These are phyloP conservation scores for Colletotrichum camelliae DNA, from an alignment of 2,329 filamentous ascomycete genomes.

Conservation along the genomic window DNA sequence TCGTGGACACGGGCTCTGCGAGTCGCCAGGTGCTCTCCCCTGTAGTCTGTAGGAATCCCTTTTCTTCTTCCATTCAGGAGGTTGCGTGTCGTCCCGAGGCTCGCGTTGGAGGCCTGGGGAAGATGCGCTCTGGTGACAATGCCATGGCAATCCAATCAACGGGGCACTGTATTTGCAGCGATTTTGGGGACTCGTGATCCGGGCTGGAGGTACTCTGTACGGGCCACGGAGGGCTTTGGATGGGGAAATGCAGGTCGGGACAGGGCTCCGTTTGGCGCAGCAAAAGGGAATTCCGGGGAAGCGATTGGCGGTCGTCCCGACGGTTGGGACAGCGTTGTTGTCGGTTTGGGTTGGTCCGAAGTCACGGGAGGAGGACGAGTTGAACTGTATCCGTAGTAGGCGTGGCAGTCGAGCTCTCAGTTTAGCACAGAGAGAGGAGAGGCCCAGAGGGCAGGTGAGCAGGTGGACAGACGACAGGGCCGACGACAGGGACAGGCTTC, in stretches of 20 bases:
- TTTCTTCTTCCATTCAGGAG: background rate
- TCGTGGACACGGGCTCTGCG: slow-evolving; percentile 12
- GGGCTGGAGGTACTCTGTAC: background rate
- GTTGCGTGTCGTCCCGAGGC: background rate
- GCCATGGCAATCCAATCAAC: slow-evolving; percentile 12
- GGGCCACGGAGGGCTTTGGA: background rate
- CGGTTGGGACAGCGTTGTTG: background rate
- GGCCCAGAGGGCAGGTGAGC: slow-evolving; percentile 5
- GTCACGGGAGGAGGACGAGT: background rate
- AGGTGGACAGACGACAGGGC: background rate
- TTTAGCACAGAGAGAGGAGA: background rate
- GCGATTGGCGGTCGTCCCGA: slow-evolving; percentile 20
- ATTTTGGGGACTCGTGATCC: slow-evolving; percentile 13
- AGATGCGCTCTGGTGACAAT: background rate
- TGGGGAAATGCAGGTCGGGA: slow-evolving; percentile 2
- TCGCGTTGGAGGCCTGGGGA: background rate
- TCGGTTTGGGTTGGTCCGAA: slow-evolving; percentile 17
- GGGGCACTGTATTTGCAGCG: slow-evolving; percentile 5
- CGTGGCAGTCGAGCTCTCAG: background rate
- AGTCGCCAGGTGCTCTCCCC: background rate
- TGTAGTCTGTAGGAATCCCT: background rate
- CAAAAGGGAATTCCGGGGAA: background rate
- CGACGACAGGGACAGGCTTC: slow-evolving; percentile 2
- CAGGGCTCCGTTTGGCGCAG: slow-evolving; percentile 5
- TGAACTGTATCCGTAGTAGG: background rate